Base-by-base conservation (phyloP, 495 filamentous ascomycete genomes). In the Xylaria grammica region DNA sequence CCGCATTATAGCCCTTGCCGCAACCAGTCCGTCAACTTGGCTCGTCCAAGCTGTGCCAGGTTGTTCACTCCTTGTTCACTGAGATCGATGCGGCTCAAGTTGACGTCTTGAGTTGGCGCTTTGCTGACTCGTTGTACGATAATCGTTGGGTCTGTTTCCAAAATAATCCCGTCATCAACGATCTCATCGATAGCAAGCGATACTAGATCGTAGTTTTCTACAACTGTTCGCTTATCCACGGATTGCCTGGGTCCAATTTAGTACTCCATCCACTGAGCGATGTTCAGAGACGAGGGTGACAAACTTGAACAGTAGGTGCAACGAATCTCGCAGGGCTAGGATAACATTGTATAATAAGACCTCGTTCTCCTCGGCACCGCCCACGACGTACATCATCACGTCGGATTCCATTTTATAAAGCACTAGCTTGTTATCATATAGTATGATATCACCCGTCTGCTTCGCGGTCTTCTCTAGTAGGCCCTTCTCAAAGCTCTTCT, bases 331-430 rank as follows among this genome's bases (percentile, higher is more conserved):
- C 69, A 98, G 75, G 4, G 92, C 93, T 60, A 97, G 77, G 48
- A 97, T 86, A 19, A 97, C 94, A 71, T 93, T 95, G 80, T 96
- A 98, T 54, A 99, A 84, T 77, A 99, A 77, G 22, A 99, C 91
- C 79, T 99, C 95, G 74, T 97, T 99, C 81, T 99, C 95, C 29
- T 97, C 93, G 9, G 89, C 85, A 49, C 91, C 88, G 27, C 93
- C 93, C 8, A 99, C 91, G 27, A 97, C 93, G 74, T 97, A 99
- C 59, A 99, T 84, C 88, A 96, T 96, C 29, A 99, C 92, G 77
- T 99, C 95, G 67, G 90, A 91, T 82, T 99, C 95, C 79, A 89
- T 89, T 86, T 98, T 98, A 84, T 96, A 99, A 34, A 98, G 91
- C 34, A 98, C 93, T 36, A 98, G 87, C 67, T 91, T 87, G 79